phyloP scores from a whole-genome alignment of 768 basidiomycete genomes.

The Mycena metata region DNA sequence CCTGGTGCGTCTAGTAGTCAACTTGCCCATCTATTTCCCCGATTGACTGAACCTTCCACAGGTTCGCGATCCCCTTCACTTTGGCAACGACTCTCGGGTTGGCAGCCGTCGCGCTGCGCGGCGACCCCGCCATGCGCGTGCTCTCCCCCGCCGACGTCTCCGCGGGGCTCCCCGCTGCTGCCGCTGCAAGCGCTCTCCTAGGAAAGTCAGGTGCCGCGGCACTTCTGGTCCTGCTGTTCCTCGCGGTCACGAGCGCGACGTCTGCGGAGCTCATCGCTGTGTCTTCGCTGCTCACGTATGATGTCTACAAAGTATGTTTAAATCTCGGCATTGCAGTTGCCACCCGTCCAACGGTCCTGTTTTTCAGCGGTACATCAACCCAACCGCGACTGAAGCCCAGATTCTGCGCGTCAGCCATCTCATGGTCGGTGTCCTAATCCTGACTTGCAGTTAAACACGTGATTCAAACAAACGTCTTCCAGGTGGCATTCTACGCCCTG shows the following conservation, averaged over 20 bases:
- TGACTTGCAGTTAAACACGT: too few species aligned
- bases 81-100: conserved; percentile 92
- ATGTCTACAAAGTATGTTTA: conserved; percentile 77
- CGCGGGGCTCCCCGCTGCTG: conserved; percentile 89
- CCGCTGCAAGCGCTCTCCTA: conserved; percentile 85
- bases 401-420: conserved; percentile 77
- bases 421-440: conserved; percentile 57
- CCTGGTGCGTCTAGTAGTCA: conserved; percentile 68
- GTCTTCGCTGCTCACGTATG: conserved; percentile 86
- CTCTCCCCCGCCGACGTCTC: conserved; percentile 75
- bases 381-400: conserved; percentile 80
- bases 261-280: conserved; percentile 95
- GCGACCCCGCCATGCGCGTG: conserved; percentile 65
- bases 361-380: conserved; percentile 81
- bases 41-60: conserved; percentile 36
- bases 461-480: neutral
- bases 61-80: conserved; percentile 89
- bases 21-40: neutral
- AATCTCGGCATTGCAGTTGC: neutral
- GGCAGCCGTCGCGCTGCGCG: conserved; percentile 84
- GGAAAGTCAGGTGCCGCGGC: conserved; percentile 86
- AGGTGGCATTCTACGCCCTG: conserved; percentile 80
- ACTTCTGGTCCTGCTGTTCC: conserved; percentile 84
- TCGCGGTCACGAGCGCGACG: conserved; percentile 89
- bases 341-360: neutral